Conservation (phyloP, 257 asterid genomes). For the Mitragyna speciosa region DNA sequence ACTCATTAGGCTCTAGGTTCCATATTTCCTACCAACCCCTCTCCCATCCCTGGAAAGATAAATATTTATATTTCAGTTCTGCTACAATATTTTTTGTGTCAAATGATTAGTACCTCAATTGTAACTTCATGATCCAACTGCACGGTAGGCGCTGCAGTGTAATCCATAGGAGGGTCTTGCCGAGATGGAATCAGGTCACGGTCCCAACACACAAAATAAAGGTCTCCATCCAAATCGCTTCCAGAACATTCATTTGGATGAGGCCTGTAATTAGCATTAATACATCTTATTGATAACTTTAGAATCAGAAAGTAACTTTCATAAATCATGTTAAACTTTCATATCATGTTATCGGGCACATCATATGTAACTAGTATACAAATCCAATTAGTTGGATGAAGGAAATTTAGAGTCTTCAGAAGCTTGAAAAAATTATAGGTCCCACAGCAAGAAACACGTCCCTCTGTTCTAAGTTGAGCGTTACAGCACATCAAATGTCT, state of each 20-base stretch:
- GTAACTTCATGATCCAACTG: constrained; percentile 66
- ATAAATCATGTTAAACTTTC: neutral
- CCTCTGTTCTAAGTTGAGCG: neutral
- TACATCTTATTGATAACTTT: neutral
- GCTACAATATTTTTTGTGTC: neutral
- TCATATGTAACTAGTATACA: neutral
- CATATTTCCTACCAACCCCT: neutral
- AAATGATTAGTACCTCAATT: constrained; percentile 53
- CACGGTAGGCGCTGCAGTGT: constrained; percentile 63
- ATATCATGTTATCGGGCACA: neutral
- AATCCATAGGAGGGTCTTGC: constrained; percentile 60
- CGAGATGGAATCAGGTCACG: constrained; percentile 61
- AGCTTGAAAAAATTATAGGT: neutral
- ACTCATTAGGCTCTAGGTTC: neutral
- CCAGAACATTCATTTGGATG: constrained; percentile 99
- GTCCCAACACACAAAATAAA: constrained; percentile 95
- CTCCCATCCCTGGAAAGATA: neutral
- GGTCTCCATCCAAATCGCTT: constrained; percentile 93
- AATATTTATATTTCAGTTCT: neutral
- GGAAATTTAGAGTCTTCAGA: neutral
- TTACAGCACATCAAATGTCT: neutral
- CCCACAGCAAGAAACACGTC: neutral
- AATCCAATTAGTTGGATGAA: neutral
- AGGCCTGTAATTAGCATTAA: constrained; percentile 49
- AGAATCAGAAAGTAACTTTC: neutral